Conservation (phyloP, 352 stramenopile species). For the Pythium periplocum region DNA sequence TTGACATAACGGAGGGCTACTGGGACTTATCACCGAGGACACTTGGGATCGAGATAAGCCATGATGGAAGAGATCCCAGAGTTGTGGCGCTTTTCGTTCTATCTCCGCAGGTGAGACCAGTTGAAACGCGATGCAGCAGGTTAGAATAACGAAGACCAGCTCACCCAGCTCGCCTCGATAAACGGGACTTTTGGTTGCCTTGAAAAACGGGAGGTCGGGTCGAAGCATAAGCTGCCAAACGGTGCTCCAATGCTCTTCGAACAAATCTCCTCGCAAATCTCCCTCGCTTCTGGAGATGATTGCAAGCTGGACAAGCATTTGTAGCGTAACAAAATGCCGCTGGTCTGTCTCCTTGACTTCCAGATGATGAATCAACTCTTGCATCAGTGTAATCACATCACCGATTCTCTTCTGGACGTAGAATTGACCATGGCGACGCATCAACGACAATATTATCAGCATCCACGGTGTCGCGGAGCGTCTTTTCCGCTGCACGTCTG, state of each 20-base stretch:
- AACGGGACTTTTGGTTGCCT: conserved; percentile 4
- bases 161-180: conserved; percentile 4
- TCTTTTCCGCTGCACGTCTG: too few relatives aligned
- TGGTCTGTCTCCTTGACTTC: conserved; percentile 13
- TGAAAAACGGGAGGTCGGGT: conserved; percentile 12
- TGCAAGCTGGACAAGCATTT: conserved; percentile 17
- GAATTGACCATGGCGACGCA: conserved; percentile 19
- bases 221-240: conserved; percentile 11
- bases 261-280: conserved; percentile 18
- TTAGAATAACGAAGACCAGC: conserved; percentile 11
- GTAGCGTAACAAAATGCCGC: conserved; percentile 11
- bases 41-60: neutral
- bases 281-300: conserved; percentile 9
- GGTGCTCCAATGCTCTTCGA: conserved; percentile 16
- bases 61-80: conserved; percentile 12
- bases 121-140: conserved; percentile 7
- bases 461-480: neutral
- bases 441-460: conserved; percentile 9
- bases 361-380: conserved; percentile 10
- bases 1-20: conserved; percentile 2
- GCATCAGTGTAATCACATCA: conserved; percentile 18
- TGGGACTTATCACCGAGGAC: neutral
- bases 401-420: conserved; percentile 15
- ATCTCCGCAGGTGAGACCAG: conserved; percentile 6
- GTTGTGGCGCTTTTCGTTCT: conserved; percentile 1